Percentiles rank a stretch among this genome's conserved stretches.
These are phyloP conservation scores for Solanum appendiculatum DNA, from an alignment of 257 asterid genomes.

Conservation along the genomic window DNA sequence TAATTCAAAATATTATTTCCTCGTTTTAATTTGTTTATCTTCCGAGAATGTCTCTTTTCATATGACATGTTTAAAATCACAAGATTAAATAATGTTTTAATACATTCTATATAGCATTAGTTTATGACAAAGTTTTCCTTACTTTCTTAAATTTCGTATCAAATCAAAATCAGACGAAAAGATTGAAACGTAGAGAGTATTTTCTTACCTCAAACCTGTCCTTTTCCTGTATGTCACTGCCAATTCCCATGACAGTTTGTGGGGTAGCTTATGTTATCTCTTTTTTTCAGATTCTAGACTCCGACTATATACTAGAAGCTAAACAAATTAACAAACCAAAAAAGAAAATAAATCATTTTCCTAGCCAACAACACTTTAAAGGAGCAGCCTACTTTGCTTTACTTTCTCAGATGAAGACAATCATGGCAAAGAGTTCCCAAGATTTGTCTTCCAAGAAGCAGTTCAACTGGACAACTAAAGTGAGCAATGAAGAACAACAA, in stretches of 20 bases:
- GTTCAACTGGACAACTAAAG: slow-evolving; percentile 44
- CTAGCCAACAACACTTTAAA: slow-evolving; percentile 8
- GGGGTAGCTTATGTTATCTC: slow-evolving; percentile 14
- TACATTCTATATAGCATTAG: background rate
- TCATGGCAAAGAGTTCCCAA: slow-evolving; percentile 33
- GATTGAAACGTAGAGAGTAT: background rate
- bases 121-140: background rate
- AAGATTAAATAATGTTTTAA: background rate
- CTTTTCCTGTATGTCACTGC: background rate
- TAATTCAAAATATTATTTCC: slow-evolving; percentile 3
- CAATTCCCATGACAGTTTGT: background rate
- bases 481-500: slow-evolving; percentile 22
- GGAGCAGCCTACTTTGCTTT: slow-evolving; percentile 8
- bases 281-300: background rate
- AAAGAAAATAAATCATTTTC: background rate
- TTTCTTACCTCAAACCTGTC: background rate
- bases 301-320: background rate
- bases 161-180: background rate
- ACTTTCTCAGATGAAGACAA: slow-evolving; percentile 27
- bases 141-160: background rate
- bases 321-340: background rate
- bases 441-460: slow-evolving; percentile 31
- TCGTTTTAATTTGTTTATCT: background rate
- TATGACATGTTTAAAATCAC: background rate
- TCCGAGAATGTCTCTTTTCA: background rate